Percentiles rank a stretch among this genome's conserved stretches.
These are phyloP conservation scores for Ophiostoma piceae DNA, from an alignment of 2,329 filamentous ascomycete genomes.

Conservation along the genomic window DNA sequence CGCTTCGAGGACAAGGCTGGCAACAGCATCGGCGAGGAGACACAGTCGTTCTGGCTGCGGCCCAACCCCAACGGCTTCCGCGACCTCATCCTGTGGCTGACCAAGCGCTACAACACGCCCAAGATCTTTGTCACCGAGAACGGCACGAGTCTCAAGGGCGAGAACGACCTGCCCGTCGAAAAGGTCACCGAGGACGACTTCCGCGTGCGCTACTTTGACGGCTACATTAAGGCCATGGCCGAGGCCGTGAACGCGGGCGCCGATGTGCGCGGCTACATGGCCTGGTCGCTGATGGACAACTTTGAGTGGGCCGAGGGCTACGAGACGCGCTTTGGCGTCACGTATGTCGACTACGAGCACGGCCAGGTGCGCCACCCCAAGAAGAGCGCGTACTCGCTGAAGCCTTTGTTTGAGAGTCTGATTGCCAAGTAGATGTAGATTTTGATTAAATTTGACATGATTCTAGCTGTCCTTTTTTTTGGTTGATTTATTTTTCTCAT, in stretches of 20 bases:
- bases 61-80: constrained; percentile 72
- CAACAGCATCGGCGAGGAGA: constrained; percentile 72
- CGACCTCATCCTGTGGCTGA: constrained; percentile 70
- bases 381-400: constrained; percentile 71
- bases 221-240: constrained; percentile 72
- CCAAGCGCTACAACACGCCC: constrained; percentile 67
- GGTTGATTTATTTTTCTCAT: neutral
- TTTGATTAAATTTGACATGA: no score
- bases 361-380: constrained; percentile 76
- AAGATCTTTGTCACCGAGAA: constrained; percentile 87
- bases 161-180: constrained; percentile 68
- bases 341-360: constrained; percentile 74
- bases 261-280: constrained; percentile 73
- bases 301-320: constrained; percentile 93
- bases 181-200: constrained; percentile 76
- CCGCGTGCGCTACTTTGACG: constrained; percentile 70
- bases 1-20: constrained; percentile 66
- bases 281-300: constrained; percentile 86
- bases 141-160: constrained; percentile 75
- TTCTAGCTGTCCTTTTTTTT: neutral
- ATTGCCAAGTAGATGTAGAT: constrained; percentile 42
- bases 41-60: constrained; percentile 74
- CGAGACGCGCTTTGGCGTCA: constrained; percentile 78
- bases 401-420: constrained; percentile 64
- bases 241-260: constrained; percentile 65